These are phyloP conservation scores for Curvularia verruculosa DNA, from an alignment of 2,329 filamentous ascomycete genomes.

Conservation along the genomic window DNA sequence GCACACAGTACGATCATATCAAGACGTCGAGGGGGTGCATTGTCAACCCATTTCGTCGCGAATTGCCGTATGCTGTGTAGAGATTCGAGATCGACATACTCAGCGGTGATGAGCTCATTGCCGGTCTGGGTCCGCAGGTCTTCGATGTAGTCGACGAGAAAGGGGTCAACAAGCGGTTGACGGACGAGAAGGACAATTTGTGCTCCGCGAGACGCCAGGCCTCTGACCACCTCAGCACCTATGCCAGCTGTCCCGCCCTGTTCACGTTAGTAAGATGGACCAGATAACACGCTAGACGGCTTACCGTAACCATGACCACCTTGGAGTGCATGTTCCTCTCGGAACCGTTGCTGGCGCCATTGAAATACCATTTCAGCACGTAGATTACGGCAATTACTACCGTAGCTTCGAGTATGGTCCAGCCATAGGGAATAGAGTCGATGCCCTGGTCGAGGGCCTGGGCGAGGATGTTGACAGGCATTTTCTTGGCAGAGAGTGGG, in stretches of 20 bases:
- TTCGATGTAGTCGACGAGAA: conserved; percentile 90
- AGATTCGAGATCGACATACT: conserved; percentile 87
- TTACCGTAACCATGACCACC: conserved; percentile 87
- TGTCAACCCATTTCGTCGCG: conserved; percentile 98
- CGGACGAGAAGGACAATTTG: conserved; percentile 91
- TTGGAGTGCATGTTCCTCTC: conserved; percentile 91
- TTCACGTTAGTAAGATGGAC: conserved; percentile 29
- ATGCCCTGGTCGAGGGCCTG: conserved; percentile 62
- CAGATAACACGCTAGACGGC: conserved; percentile 14
- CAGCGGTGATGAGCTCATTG: conserved; percentile 91
- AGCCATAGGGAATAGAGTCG: conserved; percentile 60
- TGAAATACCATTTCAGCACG: conserved; percentile 75
- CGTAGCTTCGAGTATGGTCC: conserved; percentile 59
- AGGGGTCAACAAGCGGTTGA: conserved; percentile 79
- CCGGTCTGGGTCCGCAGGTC: conserved; percentile 77
- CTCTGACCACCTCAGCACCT: conserved; percentile 75
- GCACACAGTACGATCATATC: conserved; percentile 93
- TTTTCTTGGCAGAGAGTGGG: conserved; percentile 44
- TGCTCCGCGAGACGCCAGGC: conserved; percentile 80
- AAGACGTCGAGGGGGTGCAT: conserved; percentile 82
- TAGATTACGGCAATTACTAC: conserved; percentile 60
- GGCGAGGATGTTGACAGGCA: conserved; percentile 67
- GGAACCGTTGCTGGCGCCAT: conserved; percentile 73
- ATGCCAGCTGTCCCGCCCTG: conserved; percentile 91
- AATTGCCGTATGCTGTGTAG: conserved; percentile 92